phyloP scores from a whole-genome alignment of 2,329 filamentous ascomycete genomes.

The Sporothrix dimorphospora region DNA sequence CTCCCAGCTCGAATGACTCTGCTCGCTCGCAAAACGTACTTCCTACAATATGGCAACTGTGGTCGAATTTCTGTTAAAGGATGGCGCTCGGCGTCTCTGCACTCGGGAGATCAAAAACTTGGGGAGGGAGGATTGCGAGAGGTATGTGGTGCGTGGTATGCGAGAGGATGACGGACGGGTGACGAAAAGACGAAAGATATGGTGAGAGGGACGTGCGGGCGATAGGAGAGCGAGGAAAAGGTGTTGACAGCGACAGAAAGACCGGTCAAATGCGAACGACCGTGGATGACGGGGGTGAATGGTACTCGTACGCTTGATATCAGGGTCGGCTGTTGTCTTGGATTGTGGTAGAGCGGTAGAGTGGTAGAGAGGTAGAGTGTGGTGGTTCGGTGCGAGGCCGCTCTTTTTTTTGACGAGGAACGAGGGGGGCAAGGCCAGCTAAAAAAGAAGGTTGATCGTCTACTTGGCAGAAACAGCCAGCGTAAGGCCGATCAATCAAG shows the following conservation, averaged over 20 bases:
- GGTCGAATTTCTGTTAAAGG: not conserved
- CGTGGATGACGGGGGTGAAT: not conserved
- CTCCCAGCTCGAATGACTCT: not conserved
- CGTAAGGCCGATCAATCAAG: constrained; percentile 20
- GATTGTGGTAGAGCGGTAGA: no score
- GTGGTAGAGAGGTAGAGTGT: no score
- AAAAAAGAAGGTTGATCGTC: constrained; percentile 23
- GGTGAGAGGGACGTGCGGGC: not conserved
- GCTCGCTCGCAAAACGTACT: constrained; percentile 21
- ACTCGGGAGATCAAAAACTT: constrained; percentile 5
- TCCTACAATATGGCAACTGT: constrained; percentile 15
- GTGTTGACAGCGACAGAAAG: not conserved
- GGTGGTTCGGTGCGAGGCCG: not conserved
- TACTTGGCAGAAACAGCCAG: constrained; percentile 12
- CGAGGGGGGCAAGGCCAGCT: constrained; percentile 15
- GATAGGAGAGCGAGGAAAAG: not conserved
- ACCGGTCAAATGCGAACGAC: not conserved
- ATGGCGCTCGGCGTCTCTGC: constrained; percentile 24
- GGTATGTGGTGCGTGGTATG: not conserved
- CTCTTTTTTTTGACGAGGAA: constrained; percentile 3
- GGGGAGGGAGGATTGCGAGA: not conserved
- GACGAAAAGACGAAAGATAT: not conserved
- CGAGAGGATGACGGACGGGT: not conserved
- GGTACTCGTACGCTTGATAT: not conserved
- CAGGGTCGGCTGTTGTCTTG: constrained; percentile 2